These are phyloP conservation scores for Adenanthera pavonina DNA, from an alignment of 306 rosid genomes.

Conservation along the genomic window DNA sequence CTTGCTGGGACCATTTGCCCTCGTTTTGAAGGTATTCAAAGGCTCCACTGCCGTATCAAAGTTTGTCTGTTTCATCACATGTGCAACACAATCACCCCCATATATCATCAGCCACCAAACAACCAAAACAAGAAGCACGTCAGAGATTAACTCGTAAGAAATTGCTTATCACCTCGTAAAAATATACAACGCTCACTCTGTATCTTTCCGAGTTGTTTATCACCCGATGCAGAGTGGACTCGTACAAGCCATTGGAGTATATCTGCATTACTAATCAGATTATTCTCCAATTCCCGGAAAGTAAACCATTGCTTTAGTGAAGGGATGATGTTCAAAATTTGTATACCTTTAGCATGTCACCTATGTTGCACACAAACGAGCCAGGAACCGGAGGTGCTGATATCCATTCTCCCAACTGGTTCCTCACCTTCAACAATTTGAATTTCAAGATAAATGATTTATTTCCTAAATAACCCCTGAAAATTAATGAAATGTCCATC, in stretches of 20 bases:
- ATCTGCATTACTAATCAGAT: constrained; percentile 57
- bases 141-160: not conserved
- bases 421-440: constrained; percentile 74
- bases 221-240: constrained; percentile 90
- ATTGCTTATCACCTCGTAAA: constrained; percentile 71
- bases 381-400: constrained; percentile 89
- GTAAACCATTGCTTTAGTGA: not conserved
- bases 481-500: not conserved
- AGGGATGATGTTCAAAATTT: constrained; percentile 20
- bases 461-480: not conserved
- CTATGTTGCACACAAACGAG: constrained; percentile 84
- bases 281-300: not conserved
- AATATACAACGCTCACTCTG: constrained; percentile 79
- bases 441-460: not conserved
- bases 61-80: constrained; percentile 66
- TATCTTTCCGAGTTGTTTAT: constrained; percentile 66
- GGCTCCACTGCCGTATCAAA: constrained; percentile 86
- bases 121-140: not conserved
- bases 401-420: constrained; percentile 88
- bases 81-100: constrained; percentile 10
- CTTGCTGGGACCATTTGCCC: constrained; percentile 57
- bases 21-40: constrained; percentile 63
- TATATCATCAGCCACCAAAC: not conserved
- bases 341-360: constrained; percentile 91
- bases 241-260: constrained; percentile 86